A percentile compares a stretch with the other conserved stretches of the same genome.
phyloP scores from a whole-genome alignment of 257 asterid genomes.

The Paulownia fortunei region DNA sequence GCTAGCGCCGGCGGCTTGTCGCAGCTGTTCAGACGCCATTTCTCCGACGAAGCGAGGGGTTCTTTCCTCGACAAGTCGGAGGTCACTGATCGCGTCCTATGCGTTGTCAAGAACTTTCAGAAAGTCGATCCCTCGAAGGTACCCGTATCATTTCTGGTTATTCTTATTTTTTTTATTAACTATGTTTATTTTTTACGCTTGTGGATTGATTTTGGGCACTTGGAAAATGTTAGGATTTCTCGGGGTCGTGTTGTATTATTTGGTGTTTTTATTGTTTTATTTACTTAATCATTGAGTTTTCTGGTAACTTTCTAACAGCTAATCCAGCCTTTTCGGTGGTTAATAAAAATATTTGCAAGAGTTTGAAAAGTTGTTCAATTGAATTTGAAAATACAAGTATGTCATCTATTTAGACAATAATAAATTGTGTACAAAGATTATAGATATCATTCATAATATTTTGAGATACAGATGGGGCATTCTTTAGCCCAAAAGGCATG shows the following conservation, averaged over 20 bases:
- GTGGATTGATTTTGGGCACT: not conserved
- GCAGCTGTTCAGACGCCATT: constrained; percentile 50
- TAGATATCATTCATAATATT: too few species aligned
- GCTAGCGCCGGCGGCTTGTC: constrained; percentile 35
- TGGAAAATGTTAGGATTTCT: not conserved
- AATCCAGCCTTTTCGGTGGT: not conserved
- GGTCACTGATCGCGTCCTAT: constrained; percentile 76
- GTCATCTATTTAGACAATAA: too few species aligned
- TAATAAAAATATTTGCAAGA: not conserved
- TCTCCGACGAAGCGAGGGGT: constrained; percentile 66
- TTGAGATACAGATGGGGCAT: too few species aligned
- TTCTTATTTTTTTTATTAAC: not conserved
- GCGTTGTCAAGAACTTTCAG: constrained; percentile 70
- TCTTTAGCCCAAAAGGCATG: too few species aligned
- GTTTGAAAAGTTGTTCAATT: not conserved
- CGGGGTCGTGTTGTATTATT: not conserved
- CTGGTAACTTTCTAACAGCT: not conserved
- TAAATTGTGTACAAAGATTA: too few species aligned
- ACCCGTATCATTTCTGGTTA: not conserved
- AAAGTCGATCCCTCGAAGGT: constrained; percentile 84
- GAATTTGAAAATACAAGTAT: not conserved
- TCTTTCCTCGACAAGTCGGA: constrained; percentile 81
- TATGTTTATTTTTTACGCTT: not conserved
- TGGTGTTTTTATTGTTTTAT: not conserved
- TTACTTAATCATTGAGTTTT: not conserved